Evolutionary conservation across 805 yeast species (phyloP), one percentile per base, ranked within the genome.

Genomic region (Wickerhamomyces kurtzmanii): DNA sequence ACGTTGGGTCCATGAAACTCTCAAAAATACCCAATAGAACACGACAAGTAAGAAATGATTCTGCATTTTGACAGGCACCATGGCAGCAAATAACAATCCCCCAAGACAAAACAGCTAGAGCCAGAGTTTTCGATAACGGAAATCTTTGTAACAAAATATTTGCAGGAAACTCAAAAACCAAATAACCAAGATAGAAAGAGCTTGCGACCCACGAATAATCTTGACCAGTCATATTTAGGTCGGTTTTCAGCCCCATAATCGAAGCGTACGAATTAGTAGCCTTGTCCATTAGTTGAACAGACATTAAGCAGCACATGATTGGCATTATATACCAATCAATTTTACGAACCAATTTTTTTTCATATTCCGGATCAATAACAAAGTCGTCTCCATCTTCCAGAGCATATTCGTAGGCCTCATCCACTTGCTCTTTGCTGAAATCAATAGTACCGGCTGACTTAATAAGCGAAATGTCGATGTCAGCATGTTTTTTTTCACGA

Each of bases 141-240:
- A 61, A 49, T 34, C 46, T 45, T 42, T 65, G 66, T 37, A 72
- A 49, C 35, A 38, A 43, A 16, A 45, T 39, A 10, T 53, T 46
- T 3, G 68, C 59, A 6, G 74, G 74, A 27, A 53, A 56, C 29
- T 61, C 65, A 32, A 63, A 66, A 6, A 51, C 53, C 33, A 71
- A 40, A 40, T 68, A 70, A 0, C 68, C 71, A 18, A 64, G 45
- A 37, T 65, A 65, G 31, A 65, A 66, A 4, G 59, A 47, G 15
- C 63, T 49, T 1, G 66, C 65, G 9, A 56, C 53, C 69, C 71
- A 64, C 11, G 62, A 45, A 32, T 57, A 66, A 28, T 53, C 42
- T 17, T 38, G 37, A 18, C 69, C 63, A 11, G 28, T 29, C 55
- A 65, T 56, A 11, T 50, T 32, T 30, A 57, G 38, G 32, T 59